Conservation (phyloP, 495 filamentous ascomycete genomes). For the Lichenothelia convexa region DNA sequence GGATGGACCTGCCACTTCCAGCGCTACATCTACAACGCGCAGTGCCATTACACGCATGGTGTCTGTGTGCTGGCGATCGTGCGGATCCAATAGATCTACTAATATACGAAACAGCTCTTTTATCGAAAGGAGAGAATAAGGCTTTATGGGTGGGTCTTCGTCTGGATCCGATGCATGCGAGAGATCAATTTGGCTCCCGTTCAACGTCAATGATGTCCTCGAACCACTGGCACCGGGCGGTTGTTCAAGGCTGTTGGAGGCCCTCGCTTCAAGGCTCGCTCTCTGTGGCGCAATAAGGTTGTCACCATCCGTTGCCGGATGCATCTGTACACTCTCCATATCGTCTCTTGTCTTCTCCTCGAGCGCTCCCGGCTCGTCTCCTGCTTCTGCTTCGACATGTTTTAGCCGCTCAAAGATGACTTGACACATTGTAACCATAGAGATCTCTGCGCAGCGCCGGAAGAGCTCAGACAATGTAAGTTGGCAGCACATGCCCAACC, state of each 20-base stretch:
- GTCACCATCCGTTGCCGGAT: conserved; percentile 58
- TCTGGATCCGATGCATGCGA: conserved; percentile 9
- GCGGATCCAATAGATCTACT: conserved; percentile 85
- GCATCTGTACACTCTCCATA: conserved; percentile 69
- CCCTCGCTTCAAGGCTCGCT: conserved; percentile 19
- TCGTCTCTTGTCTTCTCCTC: conserved; percentile 44
- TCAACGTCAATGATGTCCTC: conserved; percentile 8
- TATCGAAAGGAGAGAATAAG: conserved; percentile 87
- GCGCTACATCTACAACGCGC: conserved; percentile 88
- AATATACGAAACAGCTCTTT: conserved; percentile 84
- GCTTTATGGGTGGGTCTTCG: conserved; percentile 40
- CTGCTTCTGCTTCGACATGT: conserved; percentile 54
- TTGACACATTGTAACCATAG: conserved; percentile 98
- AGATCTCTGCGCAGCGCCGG: conserved; percentile 79
- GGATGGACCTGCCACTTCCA: conserved; percentile 90
- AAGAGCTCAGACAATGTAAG: conserved; percentile 79
- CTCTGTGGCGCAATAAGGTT: conserved; percentile 34
- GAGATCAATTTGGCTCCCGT: conserved; percentile 17
- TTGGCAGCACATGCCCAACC: conserved; percentile 93
- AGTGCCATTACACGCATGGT: conserved; percentile 94
- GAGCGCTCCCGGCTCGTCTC: conserved; percentile 37
- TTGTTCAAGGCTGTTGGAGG: conserved; percentile 9
- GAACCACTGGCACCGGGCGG: conserved; percentile 6
- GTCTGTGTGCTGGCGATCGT: conserved; percentile 81
- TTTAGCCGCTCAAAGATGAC: conserved; percentile 89